phyloP scores from a whole-genome alignment of 2,329 filamentous ascomycete species.

The Sarocladium oryzae region DNA sequence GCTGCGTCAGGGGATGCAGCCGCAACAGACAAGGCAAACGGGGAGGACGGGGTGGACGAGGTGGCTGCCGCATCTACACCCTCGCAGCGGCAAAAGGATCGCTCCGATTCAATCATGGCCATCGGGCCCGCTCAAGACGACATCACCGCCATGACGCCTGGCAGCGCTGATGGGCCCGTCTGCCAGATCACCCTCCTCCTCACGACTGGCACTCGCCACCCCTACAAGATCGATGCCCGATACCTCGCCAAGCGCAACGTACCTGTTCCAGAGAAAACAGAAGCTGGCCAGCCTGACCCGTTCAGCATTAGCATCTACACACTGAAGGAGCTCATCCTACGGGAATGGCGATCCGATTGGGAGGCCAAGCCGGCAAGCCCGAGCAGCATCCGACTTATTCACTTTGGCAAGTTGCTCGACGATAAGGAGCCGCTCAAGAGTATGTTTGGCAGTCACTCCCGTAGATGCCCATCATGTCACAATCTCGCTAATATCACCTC shows the following conservation, averaged over 20 bases:
- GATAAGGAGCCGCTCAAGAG: constrained; percentile 82
- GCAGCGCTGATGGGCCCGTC: constrained; percentile 31
- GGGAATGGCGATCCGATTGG: constrained; percentile 92
- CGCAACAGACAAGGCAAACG: constrained; percentile 21
- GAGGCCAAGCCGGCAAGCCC: constrained; percentile 79
- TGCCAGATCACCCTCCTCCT: constrained; percentile 79
- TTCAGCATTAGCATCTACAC: constrained; percentile 91
- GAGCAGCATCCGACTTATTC: constrained; percentile 83
- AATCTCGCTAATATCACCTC: background rate
- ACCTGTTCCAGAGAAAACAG: constrained; percentile 59
- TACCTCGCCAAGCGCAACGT: constrained; percentile 80
- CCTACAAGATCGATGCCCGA: constrained; percentile 82
- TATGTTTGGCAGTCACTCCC: constrained; percentile 35
- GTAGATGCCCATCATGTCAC: background rate
- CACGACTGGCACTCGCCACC: constrained; percentile 74
- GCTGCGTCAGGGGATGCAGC: constrained; percentile 7
- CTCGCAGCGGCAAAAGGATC: constrained; percentile 23
- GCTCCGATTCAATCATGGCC: constrained; percentile 30
- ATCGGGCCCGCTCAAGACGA: constrained; percentile 39
- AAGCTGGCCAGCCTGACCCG: constrained; percentile 60
- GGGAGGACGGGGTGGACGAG: constrained; percentile 25
- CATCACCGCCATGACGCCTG: constrained; percentile 27
- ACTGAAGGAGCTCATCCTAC: constrained; percentile 85
- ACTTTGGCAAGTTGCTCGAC: constrained; percentile 84
- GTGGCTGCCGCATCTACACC: constrained; percentile 13